These are phyloP conservation scores for Candida endomychidarum DNA, from an alignment of 805 yeast species.

Conservation along the genomic window DNA sequence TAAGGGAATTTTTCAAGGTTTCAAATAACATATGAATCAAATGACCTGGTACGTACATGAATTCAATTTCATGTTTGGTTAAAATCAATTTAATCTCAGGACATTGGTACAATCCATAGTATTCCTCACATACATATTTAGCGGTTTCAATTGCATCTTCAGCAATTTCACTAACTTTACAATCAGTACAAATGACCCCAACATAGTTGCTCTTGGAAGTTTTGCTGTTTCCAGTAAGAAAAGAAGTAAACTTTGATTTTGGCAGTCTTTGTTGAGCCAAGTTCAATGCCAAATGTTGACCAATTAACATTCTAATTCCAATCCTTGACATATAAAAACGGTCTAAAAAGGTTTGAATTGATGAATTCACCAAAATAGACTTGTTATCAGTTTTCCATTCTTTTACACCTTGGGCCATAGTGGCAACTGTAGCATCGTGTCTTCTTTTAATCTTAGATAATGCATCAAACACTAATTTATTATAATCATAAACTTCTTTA, in stretches of 20 bases:
- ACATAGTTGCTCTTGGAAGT: conserved; percentile 60
- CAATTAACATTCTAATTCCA: conserved; percentile 90
- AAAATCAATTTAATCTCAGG: conserved; percentile 81
- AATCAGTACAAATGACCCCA: conserved; percentile 83
- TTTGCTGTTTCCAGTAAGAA: conserved; percentile 31
- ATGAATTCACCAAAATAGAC: conserved; percentile 57
- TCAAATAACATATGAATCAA: conserved; percentile 89
- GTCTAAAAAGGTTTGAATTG: conserved; percentile 80
- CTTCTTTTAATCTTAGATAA: conserved; percentile 72
- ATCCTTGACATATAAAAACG: conserved; percentile 87
- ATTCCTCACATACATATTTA: conserved; percentile 85
- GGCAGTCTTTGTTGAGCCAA: conserved; percentile 55
- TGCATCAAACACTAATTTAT: conserved; percentile 62
- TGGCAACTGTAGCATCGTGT: conserved; percentile 91
- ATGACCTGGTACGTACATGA: conserved; percentile 94
- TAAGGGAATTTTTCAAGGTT: conserved; percentile 77
- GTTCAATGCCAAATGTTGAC: conserved; percentile 87
- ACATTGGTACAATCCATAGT: conserved; percentile 82
- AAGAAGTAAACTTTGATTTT: conserved; percentile 33
- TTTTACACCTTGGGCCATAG: conserved; percentile 88
- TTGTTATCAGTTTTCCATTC: conserved; percentile 71
- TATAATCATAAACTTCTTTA: conserved; percentile 69
- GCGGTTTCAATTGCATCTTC: conserved; percentile 90
- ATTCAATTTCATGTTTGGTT: conserved; percentile 65
- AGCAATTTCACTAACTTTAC: conserved; percentile 80